phyloP scores from a whole-genome alignment of 352 stramenopile genomes.

The Pythium folliculosum region DNA sequence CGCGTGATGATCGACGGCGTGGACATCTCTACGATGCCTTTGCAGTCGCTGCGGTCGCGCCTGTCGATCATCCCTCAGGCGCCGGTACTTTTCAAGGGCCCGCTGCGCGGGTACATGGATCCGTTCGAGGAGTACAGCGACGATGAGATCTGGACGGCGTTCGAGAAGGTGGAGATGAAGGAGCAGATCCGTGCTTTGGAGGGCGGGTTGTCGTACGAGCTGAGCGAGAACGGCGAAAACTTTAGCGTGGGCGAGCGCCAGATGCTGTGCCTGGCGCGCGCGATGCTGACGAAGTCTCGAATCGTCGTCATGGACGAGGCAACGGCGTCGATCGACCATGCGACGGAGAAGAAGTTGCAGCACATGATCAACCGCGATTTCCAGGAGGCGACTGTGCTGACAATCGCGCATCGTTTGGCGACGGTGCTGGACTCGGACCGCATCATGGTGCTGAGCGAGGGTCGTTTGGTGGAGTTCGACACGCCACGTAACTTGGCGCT shows the following conservation, averaged over 20 bases:
- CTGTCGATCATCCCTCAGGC: slow-evolving; percentile 48
- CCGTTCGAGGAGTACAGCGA: slow-evolving; percentile 78
- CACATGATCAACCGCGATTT: slow-evolving; percentile 89
- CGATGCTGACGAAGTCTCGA: slow-evolving; percentile 89
- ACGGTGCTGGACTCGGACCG: slow-evolving; percentile 97
- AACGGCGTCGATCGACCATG: slow-evolving; percentile 80
- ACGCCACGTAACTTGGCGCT: background rate
- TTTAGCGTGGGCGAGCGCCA: slow-evolving; percentile 95
- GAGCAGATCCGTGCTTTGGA: slow-evolving; percentile 29
- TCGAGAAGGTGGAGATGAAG: slow-evolving; percentile 70
- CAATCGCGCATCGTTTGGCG: slow-evolving; percentile 96
- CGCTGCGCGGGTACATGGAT: slow-evolving; percentile 84
- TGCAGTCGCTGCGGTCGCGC: slow-evolving; percentile 27
- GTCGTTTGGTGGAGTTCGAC: slow-evolving; percentile 25
- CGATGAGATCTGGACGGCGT: slow-evolving; percentile 64
- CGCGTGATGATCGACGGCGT: slow-evolving; percentile 33
- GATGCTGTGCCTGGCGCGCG: slow-evolving; percentile 94
- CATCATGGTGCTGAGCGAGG: slow-evolving; percentile 95
- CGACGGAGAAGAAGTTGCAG: slow-evolving; percentile 72
- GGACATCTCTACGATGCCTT: slow-evolving; percentile 29
- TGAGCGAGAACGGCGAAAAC: slow-evolving; percentile 92
- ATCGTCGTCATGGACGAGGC: slow-evolving; percentile 89
- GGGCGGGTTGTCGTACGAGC: slow-evolving; percentile 30
- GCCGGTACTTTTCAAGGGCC: slow-evolving; percentile 88
- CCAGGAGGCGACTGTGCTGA: slow-evolving; percentile 92